Conservation (phyloP, 2,329 filamentous ascomycete genomes). For the Fusarium secorum region DNA sequence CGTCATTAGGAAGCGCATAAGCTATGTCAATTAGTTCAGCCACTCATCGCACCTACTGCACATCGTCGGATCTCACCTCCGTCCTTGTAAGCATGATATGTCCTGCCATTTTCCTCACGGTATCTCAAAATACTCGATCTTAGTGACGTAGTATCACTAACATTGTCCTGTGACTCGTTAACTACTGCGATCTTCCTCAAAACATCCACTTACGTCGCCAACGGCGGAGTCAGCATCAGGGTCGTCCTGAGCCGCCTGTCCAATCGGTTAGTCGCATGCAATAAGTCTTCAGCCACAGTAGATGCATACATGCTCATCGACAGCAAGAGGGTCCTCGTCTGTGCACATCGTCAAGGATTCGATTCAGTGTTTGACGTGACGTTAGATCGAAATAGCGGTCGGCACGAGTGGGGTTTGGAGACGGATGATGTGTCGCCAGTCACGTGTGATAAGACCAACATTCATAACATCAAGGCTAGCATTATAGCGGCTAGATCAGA, state of each 20-base stretch:
- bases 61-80: background rate
- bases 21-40: background rate
- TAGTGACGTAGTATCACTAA: background rate
- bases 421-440: background rate
- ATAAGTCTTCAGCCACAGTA: background rate
- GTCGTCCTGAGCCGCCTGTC: background rate
- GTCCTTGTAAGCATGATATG: slow-evolving; percentile 7
- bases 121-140: background rate
- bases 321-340: background rate
- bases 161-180: background rate
- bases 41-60: accelerated
- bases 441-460: background rate
- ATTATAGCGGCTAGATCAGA: background rate
- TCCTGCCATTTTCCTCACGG: background rate
- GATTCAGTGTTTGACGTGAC: background rate
- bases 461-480: background rate
- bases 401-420: background rate
- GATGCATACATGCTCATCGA: background rate
- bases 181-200: accelerated
- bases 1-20: slow-evolving; percentile 25
- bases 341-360: background rate
- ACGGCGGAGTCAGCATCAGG: background rate
- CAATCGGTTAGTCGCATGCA: background rate
- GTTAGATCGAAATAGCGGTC: background rate
- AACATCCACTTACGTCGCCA: background rate